Evolutionary conservation across 192 early-diverging fungal genomes (phyloP).

Genomic region (Gamsiella multidivaricata): DNA sequence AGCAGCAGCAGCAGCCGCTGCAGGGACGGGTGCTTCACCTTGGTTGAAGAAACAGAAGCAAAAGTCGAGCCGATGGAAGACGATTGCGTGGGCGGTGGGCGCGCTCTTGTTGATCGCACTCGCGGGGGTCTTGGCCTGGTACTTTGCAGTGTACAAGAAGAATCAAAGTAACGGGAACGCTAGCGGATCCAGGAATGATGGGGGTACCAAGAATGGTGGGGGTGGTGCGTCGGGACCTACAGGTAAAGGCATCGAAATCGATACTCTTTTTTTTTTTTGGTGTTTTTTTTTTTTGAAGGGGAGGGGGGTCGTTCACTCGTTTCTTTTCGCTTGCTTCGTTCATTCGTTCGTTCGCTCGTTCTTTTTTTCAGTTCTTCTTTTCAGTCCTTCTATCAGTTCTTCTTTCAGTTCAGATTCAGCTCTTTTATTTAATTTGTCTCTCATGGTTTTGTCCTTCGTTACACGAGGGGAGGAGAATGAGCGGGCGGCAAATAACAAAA

Average conservation of each 20-base stretch:
- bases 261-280: neutral
- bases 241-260: slow-evolving; percentile 5
- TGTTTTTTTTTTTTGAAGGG: too few species aligned
- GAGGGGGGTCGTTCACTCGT: too few species aligned
- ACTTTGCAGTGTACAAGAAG: slow-evolving; percentile 46
- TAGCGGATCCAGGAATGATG: slow-evolving; percentile 2
- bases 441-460: too few species aligned
- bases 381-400: too few species aligned
- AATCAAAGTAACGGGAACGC: slow-evolving; percentile 6
- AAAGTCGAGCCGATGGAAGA: slow-evolving; percentile 33
- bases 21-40: slow-evolving; percentile 21
- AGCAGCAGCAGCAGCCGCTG: slow-evolving; percentile 21
- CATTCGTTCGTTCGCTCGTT: too few species aligned
- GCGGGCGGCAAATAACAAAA: too few species aligned
- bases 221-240: slow-evolving; percentile 14
- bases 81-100: slow-evolving; percentile 17
- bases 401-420: too few species aligned
- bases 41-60: slow-evolving; percentile 34
- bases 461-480: too few species aligned
- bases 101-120: slow-evolving; percentile 21
- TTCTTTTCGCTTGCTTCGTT: too few species aligned
- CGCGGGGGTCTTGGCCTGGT: slow-evolving; percentile 29
- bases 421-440: too few species aligned
- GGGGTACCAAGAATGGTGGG: neutral
- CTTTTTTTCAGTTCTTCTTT: too few species aligned